phyloP scores from a whole-genome alignment of 768 basidiomycete species.

The Brasilioporus rufonigricans region DNA sequence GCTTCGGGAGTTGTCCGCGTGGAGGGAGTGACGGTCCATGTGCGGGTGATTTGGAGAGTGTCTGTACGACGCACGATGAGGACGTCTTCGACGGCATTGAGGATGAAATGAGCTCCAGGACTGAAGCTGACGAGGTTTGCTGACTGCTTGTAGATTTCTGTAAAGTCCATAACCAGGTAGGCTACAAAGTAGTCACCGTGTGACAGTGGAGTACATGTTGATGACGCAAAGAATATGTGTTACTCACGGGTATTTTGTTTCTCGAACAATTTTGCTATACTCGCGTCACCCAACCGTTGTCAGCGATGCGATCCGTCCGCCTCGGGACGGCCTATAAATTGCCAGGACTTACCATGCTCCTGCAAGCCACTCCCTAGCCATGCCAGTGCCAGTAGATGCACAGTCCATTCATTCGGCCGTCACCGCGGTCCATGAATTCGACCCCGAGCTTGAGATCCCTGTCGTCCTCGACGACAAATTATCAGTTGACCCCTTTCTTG shows the following conservation, averaged over 20 bases:
- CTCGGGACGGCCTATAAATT: slow-evolving; percentile 8
- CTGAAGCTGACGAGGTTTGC: slow-evolving; percentile 74
- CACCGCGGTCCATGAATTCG: slow-evolving; percentile 14
- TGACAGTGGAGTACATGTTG: background rate
- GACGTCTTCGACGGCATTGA: slow-evolving; percentile 75
- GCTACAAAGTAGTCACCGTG: background rate
- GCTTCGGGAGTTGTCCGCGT: slow-evolving; percentile 39
- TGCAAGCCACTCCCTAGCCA: background rate
- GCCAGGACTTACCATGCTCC: background rate
- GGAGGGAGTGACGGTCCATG: slow-evolving; percentile 66
- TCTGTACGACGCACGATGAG: slow-evolving; percentile 83
- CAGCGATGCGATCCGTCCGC: slow-evolving; percentile 14
- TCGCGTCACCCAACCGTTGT: slow-evolving; percentile 11
- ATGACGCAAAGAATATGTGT: slow-evolving; percentile 1
- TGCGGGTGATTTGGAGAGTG: slow-evolving; percentile 77
- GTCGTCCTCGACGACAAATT: slow-evolving; percentile 11
- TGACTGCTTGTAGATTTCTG: slow-evolving; percentile 79
- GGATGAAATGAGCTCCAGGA: slow-evolving; percentile 82
- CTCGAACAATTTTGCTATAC: background rate
- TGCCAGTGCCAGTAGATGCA: slow-evolving; percentile 14
- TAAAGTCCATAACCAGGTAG: slow-evolving; percentile 79
- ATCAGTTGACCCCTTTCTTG: slow-evolving; percentile 28
- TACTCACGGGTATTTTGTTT: background rate
- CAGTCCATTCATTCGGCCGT: slow-evolving; percentile 12
- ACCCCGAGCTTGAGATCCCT: slow-evolving; percentile 12